Evolutionary conservation across 164 flowering plant species (phyloP).

Genomic region (Saururus chinensis): DNA sequence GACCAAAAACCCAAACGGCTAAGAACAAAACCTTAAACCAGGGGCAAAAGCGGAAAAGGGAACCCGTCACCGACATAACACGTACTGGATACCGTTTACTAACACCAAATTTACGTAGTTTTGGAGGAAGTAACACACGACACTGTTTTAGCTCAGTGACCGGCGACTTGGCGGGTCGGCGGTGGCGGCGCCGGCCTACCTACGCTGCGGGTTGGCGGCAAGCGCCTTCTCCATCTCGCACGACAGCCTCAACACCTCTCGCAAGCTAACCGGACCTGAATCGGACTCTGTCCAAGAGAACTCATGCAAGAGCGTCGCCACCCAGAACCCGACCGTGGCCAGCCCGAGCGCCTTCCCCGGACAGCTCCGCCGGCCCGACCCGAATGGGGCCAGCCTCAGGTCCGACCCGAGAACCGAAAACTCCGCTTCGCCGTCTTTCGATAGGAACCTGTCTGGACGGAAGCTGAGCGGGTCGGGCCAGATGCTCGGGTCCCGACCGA

Average conservation of each 20-base stretch:
- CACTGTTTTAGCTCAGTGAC: too few species aligned
- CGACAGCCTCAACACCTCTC: slow-evolving; percentile 43
- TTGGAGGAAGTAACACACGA: background rate
- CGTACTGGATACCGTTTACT: background rate
- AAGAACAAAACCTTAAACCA: background rate
- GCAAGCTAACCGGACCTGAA: slow-evolving; percentile 28
- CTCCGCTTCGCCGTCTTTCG: slow-evolving; percentile 18
- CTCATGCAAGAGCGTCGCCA: slow-evolving; percentile 41
- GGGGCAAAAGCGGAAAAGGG: background rate
- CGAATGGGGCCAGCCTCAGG: slow-evolving; percentile 66
- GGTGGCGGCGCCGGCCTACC: background rate
- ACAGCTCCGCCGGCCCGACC: slow-evolving; percentile 58
- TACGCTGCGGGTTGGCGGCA: slow-evolving; percentile 18
- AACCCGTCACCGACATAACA: background rate
- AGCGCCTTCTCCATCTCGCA: slow-evolving; percentile 50
- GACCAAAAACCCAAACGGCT: background rate
- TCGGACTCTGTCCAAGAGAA: slow-evolving; percentile 32
- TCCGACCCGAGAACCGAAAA: slow-evolving; percentile 51
- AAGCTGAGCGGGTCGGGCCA: slow-evolving; percentile 54
- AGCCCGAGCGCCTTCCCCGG: slow-evolving; percentile 65
- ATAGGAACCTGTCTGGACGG: slow-evolving; percentile 47
- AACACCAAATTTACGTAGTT: background rate
- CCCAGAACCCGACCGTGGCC: slow-evolving; percentile 47
- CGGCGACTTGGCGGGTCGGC: too few species aligned
- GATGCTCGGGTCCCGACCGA: slow-evolving; percentile 39